These are phyloP conservation scores for Torulaspora delbrueckii DNA, from an alignment of 805 yeast genomes.

Conservation along the genomic window DNA sequence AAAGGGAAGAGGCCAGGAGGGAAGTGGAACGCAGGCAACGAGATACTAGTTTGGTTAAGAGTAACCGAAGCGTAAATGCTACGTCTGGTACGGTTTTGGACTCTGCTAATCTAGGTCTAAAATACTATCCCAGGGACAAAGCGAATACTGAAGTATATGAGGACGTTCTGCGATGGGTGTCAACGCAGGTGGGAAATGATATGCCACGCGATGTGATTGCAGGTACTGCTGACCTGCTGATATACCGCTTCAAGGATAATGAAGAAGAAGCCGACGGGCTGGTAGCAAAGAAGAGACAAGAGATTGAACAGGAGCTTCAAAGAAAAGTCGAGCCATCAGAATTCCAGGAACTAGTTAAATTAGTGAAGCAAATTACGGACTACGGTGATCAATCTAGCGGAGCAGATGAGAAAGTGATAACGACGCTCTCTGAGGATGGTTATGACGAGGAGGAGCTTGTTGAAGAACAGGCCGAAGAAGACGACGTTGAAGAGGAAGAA, in stretches of 20 bases:
- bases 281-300: constrained; percentile 41
- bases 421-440: constrained; percentile 37
- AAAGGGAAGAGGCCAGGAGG: constrained; percentile 17
- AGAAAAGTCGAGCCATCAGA: constrained; percentile 31
- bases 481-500: constrained; percentile 23
- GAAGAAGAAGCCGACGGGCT: constrained; percentile 15
- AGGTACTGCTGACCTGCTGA: constrained; percentile 28
- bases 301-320: constrained; percentile 45
- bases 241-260: constrained; percentile 20
- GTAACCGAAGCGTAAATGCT: background rate
- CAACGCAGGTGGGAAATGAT: constrained; percentile 55
- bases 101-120: constrained; percentile 43
- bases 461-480: constrained; percentile 21
- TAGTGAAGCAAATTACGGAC: constrained; percentile 50
- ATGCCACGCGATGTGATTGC: constrained; percentile 67
- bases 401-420: constrained; percentile 32
- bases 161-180: constrained; percentile 55
- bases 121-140: constrained; percentile 59
- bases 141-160: constrained; percentile 51
- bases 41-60: background rate
- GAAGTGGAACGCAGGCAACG: constrained; percentile 3
- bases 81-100: constrained; percentile 32
- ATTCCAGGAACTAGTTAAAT: constrained; percentile 42
- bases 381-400: constrained; percentile 29
- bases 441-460: constrained; percentile 9